Conservation (phyloP, 2,329 filamentous ascomycete genomes). For the Rutstroemia sp. region DNA sequence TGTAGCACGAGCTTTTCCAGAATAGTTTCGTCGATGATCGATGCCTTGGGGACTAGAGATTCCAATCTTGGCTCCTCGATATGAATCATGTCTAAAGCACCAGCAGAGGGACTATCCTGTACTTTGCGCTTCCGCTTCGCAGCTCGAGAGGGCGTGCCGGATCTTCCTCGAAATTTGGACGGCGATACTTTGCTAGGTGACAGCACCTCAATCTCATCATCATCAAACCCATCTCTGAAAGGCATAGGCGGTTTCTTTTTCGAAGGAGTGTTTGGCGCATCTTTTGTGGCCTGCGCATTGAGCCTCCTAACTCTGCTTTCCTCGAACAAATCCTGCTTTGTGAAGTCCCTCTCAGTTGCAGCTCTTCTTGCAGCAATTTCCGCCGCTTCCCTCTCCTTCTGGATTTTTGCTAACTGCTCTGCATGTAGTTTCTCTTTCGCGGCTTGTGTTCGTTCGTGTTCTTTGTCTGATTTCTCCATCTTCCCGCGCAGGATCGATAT, state of each 20-base stretch:
- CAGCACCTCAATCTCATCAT: slow-evolving; percentile 39
- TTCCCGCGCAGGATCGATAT: slow-evolving; percentile 69
- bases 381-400: slow-evolving; percentile 57
- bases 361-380: slow-evolving; percentile 57
- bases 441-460: slow-evolving; percentile 55
- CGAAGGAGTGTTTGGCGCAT: slow-evolving; percentile 46
- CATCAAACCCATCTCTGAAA: slow-evolving; percentile 69
- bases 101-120: slow-evolving; percentile 56
- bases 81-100: slow-evolving; percentile 38
- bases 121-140: slow-evolving; percentile 60
- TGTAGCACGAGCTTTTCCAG: slow-evolving; percentile 32
- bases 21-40: slow-evolving; percentile 28
- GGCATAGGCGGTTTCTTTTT: slow-evolving; percentile 48
- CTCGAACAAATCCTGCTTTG: slow-evolving; percentile 63
- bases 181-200: slow-evolving; percentile 43
- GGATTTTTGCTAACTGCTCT: slow-evolving; percentile 56
- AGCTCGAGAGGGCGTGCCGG: slow-evolving; percentile 52
- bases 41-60: background rate
- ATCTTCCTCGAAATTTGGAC: slow-evolving; percentile 34
- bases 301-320: slow-evolving; percentile 35
- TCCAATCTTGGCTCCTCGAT: slow-evolving; percentile 13
- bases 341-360: slow-evolving; percentile 64
- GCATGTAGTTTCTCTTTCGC: slow-evolving; percentile 55
- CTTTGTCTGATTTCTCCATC: slow-evolving; percentile 51
- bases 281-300: slow-evolving; percentile 37